A percentile compares a stretch with the other conserved stretches of the same genome.
Conservation (phyloP, 352 stramenopile species). For the Thalassiosira ordinaria region DNA sequence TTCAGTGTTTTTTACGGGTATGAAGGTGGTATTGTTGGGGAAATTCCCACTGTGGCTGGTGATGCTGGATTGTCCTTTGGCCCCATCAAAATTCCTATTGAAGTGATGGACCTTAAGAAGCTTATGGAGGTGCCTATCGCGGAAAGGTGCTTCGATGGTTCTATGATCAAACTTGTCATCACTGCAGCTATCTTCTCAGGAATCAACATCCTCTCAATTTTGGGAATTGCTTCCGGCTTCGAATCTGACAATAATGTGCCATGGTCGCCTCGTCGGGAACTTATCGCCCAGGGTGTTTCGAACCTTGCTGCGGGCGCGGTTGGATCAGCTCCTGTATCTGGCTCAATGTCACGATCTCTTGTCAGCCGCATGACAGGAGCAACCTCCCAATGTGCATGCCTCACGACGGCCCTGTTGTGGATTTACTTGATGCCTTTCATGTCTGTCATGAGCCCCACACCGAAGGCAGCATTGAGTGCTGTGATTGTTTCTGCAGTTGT, state of each 20-base stretch:
- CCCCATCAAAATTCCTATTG: conserved; percentile 62
- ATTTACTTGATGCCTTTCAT: conserved; percentile 84
- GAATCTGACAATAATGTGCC: conserved; percentile 75
- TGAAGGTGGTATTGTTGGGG: conserved; percentile 73
- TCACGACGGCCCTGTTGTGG: conserved; percentile 75
- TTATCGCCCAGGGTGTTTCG: conserved; percentile 75
- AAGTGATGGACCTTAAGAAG: conserved; percentile 64
- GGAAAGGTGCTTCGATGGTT: conserved; percentile 72
- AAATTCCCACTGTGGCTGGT: conserved; percentile 67
- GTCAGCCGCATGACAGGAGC: conserved; percentile 80
- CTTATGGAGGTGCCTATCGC: conserved; percentile 70
- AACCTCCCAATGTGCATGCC: conserved; percentile 70
- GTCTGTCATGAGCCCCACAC: conserved; percentile 76
- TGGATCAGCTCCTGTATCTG: conserved; percentile 75
- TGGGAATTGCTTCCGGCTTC: conserved; percentile 78
- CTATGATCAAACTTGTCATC: conserved; percentile 62
- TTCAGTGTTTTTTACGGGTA: conserved; percentile 76
- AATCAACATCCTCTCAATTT: conserved; percentile 83
- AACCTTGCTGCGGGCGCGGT: conserved; percentile 69
- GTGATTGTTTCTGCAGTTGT: conserved; percentile 81
- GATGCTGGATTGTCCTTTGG: conserved; percentile 68
- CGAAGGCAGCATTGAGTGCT: conserved; percentile 74
- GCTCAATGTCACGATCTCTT: conserved; percentile 75
- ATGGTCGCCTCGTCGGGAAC: conserved; percentile 74
- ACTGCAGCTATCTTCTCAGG: conserved; percentile 72